Conservation (phyloP, 2,329 filamentous ascomycete species). For the Xylariaceae sp. region DNA sequence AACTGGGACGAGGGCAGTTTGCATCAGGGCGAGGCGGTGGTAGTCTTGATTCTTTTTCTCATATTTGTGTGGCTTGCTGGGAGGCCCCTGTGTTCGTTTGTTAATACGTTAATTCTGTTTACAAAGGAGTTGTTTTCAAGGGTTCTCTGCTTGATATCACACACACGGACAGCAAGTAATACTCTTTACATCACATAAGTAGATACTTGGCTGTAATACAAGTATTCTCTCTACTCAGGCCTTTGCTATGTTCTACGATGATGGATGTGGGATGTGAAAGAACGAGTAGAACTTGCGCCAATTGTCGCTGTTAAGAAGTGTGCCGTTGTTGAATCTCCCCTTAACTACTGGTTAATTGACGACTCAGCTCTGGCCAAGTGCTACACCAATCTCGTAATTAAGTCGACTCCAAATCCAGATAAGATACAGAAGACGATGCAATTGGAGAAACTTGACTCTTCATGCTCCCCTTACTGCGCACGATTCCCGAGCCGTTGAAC, state of each 20-base stretch:
- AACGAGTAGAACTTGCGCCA: too few species aligned
- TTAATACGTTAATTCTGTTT: not conserved
- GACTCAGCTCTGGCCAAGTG: too few species aligned
- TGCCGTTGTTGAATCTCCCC: too few species aligned
- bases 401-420: too few species aligned
- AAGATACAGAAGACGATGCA: too few species aligned
- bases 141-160: not conserved
- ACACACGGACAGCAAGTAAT: not conserved
- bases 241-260: not conserved
- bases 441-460: too few species aligned
- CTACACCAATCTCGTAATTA: too few species aligned
- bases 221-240: not conserved
- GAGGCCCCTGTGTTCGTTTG: not conserved
- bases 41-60: slow-evolving; percentile 2
- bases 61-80: not conserved
- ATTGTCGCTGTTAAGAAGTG: too few species aligned
- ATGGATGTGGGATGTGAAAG: not conserved
- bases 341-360: too few species aligned
- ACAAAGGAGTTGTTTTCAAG: not conserved
- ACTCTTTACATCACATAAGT: not conserved
- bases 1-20: slow-evolving; percentile 17
- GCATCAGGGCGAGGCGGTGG: slow-evolving; percentile 14
- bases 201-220: not conserved
- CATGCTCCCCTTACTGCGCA: too few species aligned
- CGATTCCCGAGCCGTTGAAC: too few species aligned